A percentile compares a stretch with the other conserved stretches of the same genome.
These are phyloP conservation scores for Fusarium sp. DNA, from an alignment of 2,329 filamentous ascomycete genomes.

Conservation along the genomic window DNA sequence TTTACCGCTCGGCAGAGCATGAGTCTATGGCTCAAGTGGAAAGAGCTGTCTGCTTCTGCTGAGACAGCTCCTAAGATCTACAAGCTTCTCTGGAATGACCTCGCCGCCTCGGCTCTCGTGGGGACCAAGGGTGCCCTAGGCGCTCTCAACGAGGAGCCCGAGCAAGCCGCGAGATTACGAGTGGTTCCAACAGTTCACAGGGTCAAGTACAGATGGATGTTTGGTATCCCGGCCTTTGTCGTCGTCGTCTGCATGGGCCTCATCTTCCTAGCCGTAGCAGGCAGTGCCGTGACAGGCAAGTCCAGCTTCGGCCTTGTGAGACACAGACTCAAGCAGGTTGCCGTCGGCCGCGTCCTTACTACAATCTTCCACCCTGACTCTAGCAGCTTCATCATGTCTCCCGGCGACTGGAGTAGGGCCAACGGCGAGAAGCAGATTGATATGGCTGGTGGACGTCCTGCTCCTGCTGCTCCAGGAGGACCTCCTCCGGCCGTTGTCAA, in stretches of 20 bases:
- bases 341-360: conserved; percentile 31
- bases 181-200: conserved; percentile 28
- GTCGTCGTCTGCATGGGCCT: conserved; percentile 14
- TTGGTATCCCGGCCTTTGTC: conserved; percentile 35
- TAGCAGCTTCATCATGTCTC: conserved; percentile 26
- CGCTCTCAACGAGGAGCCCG: conserved; percentile 20
- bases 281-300: conserved; percentile 12
- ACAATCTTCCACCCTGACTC: conserved; percentile 26
- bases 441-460: conserved; percentile 9
- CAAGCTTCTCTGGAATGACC: conserved; percentile 31
- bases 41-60: conserved; percentile 20
- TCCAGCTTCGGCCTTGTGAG: conserved; percentile 21
- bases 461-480: background rate
- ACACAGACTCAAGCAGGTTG: conserved; percentile 29
- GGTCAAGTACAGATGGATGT: conserved; percentile 34
- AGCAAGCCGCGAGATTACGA: conserved; percentile 15
- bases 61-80: conserved; percentile 16
- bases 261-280: conserved; percentile 13
- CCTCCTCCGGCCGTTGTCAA: background rate
- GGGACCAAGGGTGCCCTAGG: conserved; percentile 36
- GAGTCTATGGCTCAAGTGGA: conserved; percentile 34
- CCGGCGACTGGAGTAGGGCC: conserved; percentile 21
- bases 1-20: conserved; percentile 19
- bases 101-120: conserved; percentile 36
- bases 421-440: conserved; percentile 21